These are phyloP conservation scores for Silene uniflora DNA, from an alignment of 148 eudicot genomes.

Conservation along the genomic window DNA sequence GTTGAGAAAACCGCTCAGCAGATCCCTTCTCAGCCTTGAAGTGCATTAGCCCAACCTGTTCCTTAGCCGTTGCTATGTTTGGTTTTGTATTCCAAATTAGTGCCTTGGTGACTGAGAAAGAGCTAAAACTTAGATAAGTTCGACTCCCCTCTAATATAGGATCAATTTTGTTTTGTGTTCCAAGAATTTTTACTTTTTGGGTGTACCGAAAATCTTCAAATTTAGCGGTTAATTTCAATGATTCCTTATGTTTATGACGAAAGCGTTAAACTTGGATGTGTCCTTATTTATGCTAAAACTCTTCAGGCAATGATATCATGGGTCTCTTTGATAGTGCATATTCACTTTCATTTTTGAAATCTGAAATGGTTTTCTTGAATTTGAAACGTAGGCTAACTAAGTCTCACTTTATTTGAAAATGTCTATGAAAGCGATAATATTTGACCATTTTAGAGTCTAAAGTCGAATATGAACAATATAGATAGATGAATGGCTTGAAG, in stretches of 20 bases:
- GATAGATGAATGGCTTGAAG: too few species aligned
- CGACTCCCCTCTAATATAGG: not conserved
- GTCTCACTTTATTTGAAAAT: too few species aligned
- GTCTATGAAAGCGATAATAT: too few species aligned
- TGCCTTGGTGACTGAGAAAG: too few species aligned
- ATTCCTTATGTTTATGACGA: not conserved
- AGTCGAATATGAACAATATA: not conserved
- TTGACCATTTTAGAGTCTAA: too few species aligned
- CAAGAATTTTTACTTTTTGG: too few species aligned
- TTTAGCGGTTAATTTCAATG: too few species aligned
- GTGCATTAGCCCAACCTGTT: conserved; percentile 63
- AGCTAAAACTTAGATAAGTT: conserved; percentile 96
- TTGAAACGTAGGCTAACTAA: too few species aligned
- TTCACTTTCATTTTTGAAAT: not conserved
- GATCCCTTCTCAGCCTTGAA: conserved; percentile 56
- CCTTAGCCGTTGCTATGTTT: too few species aligned
- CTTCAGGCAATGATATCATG: conserved; percentile 90
- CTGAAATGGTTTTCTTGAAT: not conserved
- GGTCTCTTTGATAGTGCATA: conserved; percentile 90
- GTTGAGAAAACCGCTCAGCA: not conserved
- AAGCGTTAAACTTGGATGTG: not conserved
- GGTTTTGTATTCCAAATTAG: too few species aligned
- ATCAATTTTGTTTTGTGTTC: not conserved
- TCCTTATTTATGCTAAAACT: not conserved
- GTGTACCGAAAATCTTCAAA: too few species aligned